A percentile compares a stretch with the other conserved stretches of the same genome.
Conservation (phyloP, 176 grass and related monocot genomes). For the Puccinellia tenuiflora region DNA sequence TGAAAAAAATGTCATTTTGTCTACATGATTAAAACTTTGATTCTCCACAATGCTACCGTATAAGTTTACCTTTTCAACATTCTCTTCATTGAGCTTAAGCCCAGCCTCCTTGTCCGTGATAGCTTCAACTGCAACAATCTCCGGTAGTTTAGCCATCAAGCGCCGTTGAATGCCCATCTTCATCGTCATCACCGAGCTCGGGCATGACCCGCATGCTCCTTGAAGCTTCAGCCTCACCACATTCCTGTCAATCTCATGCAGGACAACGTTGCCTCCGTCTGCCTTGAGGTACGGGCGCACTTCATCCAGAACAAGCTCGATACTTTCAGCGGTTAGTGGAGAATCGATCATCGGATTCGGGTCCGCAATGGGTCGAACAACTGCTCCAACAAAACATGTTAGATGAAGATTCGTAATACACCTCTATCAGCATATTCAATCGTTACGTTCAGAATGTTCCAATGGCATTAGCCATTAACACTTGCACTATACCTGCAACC, state of each 20-base stretch:
- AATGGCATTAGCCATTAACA: neutral
- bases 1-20: neutral
- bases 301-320: slow-evolving; percentile 58
- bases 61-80: slow-evolving; percentile 56
- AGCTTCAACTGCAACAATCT: slow-evolving; percentile 64
- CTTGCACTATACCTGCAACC: no score
- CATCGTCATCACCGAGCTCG: slow-evolving; percentile 55
- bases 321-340: slow-evolving; percentile 64
- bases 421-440: neutral
- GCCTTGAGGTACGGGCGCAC: slow-evolving; percentile 71
- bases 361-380: slow-evolving; percentile 42
- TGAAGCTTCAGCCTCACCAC: slow-evolving; percentile 68
- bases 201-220: slow-evolving; percentile 74
- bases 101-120: slow-evolving; percentile 49
- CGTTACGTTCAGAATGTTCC: neutral
- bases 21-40: neutral
- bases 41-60: neutral
- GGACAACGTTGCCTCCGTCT: slow-evolving; percentile 63
- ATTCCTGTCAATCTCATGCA: slow-evolving; percentile 73
- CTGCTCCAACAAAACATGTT: slow-evolving; percentile 13
- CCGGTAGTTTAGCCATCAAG: slow-evolving; percentile 77
- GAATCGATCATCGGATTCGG: slow-evolving; percentile 33
- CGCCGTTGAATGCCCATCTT: slow-evolving; percentile 65
- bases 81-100: slow-evolving; percentile 59
- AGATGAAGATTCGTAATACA: neutral